phyloP scores from a whole-genome alignment of 2,329 filamentous ascomycete genomes.

The Penicillium sclerotiorum region DNA sequence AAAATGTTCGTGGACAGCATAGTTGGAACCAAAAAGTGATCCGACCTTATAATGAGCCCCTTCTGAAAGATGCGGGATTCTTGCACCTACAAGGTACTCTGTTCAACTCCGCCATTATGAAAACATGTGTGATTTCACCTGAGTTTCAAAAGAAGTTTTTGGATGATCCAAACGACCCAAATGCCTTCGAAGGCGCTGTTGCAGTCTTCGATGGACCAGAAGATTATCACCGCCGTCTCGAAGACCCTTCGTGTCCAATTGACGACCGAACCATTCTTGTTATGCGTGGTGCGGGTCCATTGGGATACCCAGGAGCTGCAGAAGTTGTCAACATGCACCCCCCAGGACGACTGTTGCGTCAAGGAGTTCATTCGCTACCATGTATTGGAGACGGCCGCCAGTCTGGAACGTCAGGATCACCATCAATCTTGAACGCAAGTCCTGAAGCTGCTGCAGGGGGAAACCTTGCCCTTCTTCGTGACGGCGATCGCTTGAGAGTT shows the following conservation, averaged over 20 bases:
- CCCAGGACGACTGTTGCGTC: conserved; percentile 47
- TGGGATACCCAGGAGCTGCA: conserved; percentile 55
- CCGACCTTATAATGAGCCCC: conserved; percentile 47
- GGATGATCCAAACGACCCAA: conserved; percentile 48
- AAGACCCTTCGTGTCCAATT: conserved; percentile 41
- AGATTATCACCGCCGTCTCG: conserved; percentile 50
- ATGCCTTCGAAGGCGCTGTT: conserved; percentile 52
- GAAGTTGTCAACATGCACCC: conserved; percentile 59
- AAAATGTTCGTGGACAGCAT: conserved; percentile 34
- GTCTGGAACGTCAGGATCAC: conserved; percentile 58
- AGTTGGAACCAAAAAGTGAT: conserved; percentile 57
- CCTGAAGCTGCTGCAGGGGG: conserved; percentile 59
- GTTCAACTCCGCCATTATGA: conserved; percentile 59
- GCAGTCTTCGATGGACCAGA: conserved; percentile 57
- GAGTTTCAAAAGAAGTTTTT: conserved; percentile 51
- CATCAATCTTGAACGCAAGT: conserved; percentile 59
- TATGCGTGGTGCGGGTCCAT: conserved; percentile 54
- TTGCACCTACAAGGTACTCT: conserved; percentile 53
- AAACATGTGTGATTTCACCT: conserved; percentile 54
- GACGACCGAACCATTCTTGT: conserved; percentile 48
- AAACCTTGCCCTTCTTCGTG: conserved; percentile 54
- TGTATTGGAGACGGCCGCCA: conserved; percentile 60
- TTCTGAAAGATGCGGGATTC: conserved; percentile 56
- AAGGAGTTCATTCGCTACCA: conserved; percentile 51
- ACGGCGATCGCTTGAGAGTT: conserved; percentile 55